These are phyloP conservation scores for Solanum etuberosum DNA, from an alignment of 257 asterid genomes.

Conservation along the genomic window DNA sequence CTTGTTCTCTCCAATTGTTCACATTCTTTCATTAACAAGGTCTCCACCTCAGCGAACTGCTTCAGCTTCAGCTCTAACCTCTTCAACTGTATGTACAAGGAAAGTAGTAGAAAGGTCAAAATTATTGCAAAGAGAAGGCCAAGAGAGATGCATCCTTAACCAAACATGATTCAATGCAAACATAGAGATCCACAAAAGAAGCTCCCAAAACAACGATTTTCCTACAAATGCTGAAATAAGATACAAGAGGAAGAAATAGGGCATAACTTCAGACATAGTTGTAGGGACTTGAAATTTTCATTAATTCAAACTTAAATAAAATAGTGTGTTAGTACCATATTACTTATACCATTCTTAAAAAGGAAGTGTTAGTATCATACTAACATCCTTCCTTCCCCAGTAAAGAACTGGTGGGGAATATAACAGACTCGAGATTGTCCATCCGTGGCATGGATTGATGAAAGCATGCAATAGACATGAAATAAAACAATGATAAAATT, in stretches of 20 bases:
- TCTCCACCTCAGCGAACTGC: slow-evolving; percentile 98
- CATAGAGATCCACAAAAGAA: not conserved
- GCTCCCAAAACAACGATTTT: not conserved
- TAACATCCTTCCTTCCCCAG: not conserved
- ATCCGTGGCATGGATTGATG: not conserved
- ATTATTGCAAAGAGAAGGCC: not conserved
- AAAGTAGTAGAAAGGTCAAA: not conserved
- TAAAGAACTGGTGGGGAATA: not conserved
- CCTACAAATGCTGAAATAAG: not conserved
- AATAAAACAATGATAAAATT: not conserved
- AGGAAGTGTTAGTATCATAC: not conserved
- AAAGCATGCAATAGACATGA: not conserved
- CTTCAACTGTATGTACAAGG: slow-evolving; percentile 55
- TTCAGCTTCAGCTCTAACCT: slow-evolving; percentile 93
- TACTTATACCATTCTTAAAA: not conserved
- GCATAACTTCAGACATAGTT: not conserved
- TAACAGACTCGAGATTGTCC: not conserved
- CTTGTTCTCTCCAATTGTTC: slow-evolving; percentile 86
- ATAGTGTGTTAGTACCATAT: not conserved
- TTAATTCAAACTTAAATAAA: not conserved
- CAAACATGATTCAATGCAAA: not conserved
- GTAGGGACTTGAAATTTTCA: not conserved
- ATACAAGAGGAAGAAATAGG: not conserved
- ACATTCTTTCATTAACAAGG: slow-evolving; percentile 88
- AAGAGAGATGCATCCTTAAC: not conserved